These are phyloP conservation scores for Croton setiger DNA, from an alignment of 441 rosid species.

Conservation along the genomic window DNA sequence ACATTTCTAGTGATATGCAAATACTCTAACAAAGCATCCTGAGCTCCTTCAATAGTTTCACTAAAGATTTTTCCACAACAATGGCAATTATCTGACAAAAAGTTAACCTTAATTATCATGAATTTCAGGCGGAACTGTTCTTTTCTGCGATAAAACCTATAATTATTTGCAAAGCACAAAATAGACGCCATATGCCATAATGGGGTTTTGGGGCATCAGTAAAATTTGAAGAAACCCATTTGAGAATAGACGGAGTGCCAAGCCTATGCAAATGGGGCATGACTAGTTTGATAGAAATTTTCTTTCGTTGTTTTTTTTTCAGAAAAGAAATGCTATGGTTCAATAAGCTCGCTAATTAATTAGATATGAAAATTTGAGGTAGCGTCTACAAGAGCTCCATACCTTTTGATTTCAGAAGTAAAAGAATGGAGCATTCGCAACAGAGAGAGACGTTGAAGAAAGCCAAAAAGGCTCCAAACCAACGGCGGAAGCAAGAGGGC, in stretches of 20 bases:
- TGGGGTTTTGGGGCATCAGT: slow-evolving; percentile 24
- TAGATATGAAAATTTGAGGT: not conserved
- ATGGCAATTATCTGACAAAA: slow-evolving; percentile 16
- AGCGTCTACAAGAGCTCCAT: not conserved
- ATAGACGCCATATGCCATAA: slow-evolving; percentile 26
- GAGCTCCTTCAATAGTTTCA: slow-evolving; percentile 40
- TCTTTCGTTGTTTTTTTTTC: not conserved
- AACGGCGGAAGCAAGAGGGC: too few relatives aligned
- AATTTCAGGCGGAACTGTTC: slow-evolving; percentile 13
- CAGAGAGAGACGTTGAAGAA: too few relatives aligned
- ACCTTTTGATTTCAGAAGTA: too few relatives aligned
- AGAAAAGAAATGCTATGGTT: not conserved
- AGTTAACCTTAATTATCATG: slow-evolving; percentile 11
- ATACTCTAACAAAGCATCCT: slow-evolving; percentile 66
- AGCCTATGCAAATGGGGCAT: slow-evolving; percentile 40
- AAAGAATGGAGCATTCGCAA: too few relatives aligned
- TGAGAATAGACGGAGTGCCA: slow-evolving; percentile 33
- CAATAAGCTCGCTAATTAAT: not conserved
- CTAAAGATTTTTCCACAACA: slow-evolving; percentile 26
- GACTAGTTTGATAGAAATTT: slow-evolving; percentile 12
- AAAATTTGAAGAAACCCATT: slow-evolving; percentile 37
- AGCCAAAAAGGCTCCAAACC: too few relatives aligned
- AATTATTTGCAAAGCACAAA: slow-evolving; percentile 28
- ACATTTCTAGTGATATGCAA: slow-evolving; percentile 61
- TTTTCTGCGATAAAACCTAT: slow-evolving; percentile 39